A percentile compares a stretch with the other conserved stretches of the same genome.
Conservation (phyloP, 495 filamentous ascomycete species). For the Amphirosellinia nigrospora region DNA sequence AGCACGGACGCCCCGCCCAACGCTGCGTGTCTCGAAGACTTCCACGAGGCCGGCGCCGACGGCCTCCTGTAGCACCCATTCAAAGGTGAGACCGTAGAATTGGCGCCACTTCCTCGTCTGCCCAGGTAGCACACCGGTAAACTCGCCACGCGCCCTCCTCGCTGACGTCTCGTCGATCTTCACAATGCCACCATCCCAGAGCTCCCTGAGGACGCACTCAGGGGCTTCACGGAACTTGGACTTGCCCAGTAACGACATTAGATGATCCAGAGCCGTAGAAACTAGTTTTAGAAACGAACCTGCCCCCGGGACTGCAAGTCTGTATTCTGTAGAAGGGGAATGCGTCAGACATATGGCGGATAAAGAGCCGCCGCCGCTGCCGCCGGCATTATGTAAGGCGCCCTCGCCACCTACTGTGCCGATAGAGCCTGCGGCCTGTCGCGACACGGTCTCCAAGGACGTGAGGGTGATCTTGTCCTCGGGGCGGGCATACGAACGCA, state of each 20-base stretch:
- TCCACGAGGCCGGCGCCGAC: conserved; percentile 81
- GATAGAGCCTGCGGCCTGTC: conserved; percentile 66
- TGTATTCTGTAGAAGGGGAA: conserved; percentile 45
- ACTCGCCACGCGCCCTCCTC: conserved; percentile 72
- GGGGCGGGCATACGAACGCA: conserved; percentile 55
- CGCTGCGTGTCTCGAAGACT: conserved; percentile 82
- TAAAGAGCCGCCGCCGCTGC: conserved; percentile 37
- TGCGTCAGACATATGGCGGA: conserved; percentile 24
- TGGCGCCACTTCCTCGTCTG: conserved; percentile 84
- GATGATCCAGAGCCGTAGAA: conserved; percentile 66
- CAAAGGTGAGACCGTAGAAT: conserved; percentile 76
- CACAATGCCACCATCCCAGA: conserved; percentile 80
- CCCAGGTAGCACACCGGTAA: conserved; percentile 71
- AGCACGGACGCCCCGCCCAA: conserved; percentile 72
- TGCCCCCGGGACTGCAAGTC: conserved; percentile 73
- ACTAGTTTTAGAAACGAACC: conserved; percentile 79
- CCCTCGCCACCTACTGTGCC: conserved; percentile 66
- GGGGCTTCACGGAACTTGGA: conserved; percentile 69
- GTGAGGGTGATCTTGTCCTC: conserved; percentile 56
- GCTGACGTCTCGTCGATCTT: conserved; percentile 58
- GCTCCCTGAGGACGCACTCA: conserved; percentile 69
- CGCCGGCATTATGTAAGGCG: conserved; percentile 60
- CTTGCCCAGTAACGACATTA: conserved; percentile 69
- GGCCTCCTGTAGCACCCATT: conserved; percentile 79
- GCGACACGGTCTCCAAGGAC: conserved; percentile 59